phyloP scores from a whole-genome alignment of 1,284 basidiomycete genomes.

The Cutaneotrichosporon mucoides region DNA sequence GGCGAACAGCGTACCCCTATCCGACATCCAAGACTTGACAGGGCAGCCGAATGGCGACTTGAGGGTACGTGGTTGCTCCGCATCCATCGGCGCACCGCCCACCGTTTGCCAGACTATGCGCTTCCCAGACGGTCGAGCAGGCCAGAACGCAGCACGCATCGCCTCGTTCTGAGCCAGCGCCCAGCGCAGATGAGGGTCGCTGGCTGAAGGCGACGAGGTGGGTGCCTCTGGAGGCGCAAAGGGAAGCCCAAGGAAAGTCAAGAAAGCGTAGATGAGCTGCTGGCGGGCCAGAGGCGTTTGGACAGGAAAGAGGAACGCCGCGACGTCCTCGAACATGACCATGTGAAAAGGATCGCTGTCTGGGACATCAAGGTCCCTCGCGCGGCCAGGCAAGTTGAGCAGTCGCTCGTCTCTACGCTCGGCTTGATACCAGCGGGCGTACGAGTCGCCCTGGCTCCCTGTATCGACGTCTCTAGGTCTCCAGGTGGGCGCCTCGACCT shows the following conservation, averaged over 20 bases:
- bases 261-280: conserved; percentile 68
- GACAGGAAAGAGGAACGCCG: conserved; percentile 63
- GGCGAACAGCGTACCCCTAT: conserved; percentile 25
- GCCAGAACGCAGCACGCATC: conserved; percentile 39
- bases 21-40: conserved; percentile 35
- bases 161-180: conserved; percentile 16
- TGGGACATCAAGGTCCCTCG: conserved; percentile 54
- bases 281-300: conserved; percentile 56
- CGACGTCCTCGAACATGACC: conserved; percentile 75
- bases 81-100: conserved; percentile 49
- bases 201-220: conserved; percentile 41
- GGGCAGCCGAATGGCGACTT: conserved; percentile 29
- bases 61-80: conserved; percentile 25
- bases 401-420: conserved; percentile 57
- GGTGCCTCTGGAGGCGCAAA: conserved; percentile 48
- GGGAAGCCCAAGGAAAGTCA: conserved; percentile 69
- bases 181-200: conserved; percentile 47
- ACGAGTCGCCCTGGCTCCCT: conserved; percentile 55
- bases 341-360: conserved; percentile 66
- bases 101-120: conserved; percentile 40
- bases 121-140: conserved; percentile 3
- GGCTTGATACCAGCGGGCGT: conserved; percentile 62
- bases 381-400: conserved; percentile 57
- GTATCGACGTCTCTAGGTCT: conserved; percentile 47
- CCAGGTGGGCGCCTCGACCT: not conserved